Evolutionary conservation across 768 basidiomycete species (phyloP).

Genomic region (Zangia roseola): DNA sequence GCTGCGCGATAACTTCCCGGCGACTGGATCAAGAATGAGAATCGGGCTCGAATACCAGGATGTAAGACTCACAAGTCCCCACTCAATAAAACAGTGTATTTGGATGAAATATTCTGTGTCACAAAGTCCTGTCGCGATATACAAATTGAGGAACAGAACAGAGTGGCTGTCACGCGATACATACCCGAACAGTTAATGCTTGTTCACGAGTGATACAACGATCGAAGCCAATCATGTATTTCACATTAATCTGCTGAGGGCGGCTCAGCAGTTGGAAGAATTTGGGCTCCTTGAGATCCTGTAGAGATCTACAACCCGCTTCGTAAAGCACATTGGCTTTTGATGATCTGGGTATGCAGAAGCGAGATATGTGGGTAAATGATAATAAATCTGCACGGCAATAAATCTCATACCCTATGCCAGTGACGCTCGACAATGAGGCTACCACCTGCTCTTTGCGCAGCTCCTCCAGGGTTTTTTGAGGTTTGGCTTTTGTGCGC

Average conservation of each 20-base stretch:
- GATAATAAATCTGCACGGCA: constrained; percentile 1
- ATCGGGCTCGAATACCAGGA: background rate
- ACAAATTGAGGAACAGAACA: background rate
- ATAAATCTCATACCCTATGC: constrained; percentile 46
- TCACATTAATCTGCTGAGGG: constrained; percentile 37
- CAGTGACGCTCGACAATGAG: constrained; percentile 39
- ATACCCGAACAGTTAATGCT: constrained; percentile 46
- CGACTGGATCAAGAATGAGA: constrained; percentile 37
- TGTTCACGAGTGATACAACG: constrained; percentile 38
- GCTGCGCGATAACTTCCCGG: constrained; percentile 29
- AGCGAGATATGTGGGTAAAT: background rate
- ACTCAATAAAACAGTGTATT: constrained; percentile 48
- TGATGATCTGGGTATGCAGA: constrained; percentile 6
- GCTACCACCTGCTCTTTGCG: constrained; percentile 29
- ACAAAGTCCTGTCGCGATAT: constrained; percentile 44
- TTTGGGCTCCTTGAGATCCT: constrained; percentile 39
- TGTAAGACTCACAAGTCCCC: constrained; percentile 59
- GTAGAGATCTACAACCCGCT: constrained; percentile 47
- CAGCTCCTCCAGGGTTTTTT: constrained; percentile 26
- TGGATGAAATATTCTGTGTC: constrained; percentile 42
- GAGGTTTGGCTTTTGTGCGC: constrained; percentile 1
- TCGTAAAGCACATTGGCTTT: constrained; percentile 46
- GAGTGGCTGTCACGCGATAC: constrained; percentile 11
- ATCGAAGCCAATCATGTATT: constrained; percentile 41
- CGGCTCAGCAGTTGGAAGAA: constrained; percentile 40